These are phyloP conservation scores for Boletus sp. DNA, from an alignment of 768 basidiomycete species.

Conservation along the genomic window DNA sequence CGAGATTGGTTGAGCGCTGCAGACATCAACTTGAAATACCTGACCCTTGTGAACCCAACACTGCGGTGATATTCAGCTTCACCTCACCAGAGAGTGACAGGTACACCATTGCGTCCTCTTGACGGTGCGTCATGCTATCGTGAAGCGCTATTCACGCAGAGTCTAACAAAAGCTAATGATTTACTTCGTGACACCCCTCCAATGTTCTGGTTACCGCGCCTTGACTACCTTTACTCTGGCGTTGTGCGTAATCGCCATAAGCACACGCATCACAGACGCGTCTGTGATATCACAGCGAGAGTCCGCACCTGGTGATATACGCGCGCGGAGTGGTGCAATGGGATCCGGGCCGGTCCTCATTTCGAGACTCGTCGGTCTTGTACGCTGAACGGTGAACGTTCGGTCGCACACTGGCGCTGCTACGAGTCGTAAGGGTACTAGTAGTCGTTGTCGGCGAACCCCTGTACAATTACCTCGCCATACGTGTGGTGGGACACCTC, in stretches of 20 bases:
- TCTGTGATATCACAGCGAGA: neutral
- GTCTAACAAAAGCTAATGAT: neutral
- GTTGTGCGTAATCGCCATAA: neutral
- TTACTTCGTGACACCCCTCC: neutral
- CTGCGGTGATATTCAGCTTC: neutral
- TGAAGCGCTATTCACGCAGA: neutral
- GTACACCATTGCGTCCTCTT: neutral
- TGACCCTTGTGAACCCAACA: neutral
- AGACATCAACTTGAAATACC: neutral
- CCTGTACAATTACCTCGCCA: too few relatives aligned
- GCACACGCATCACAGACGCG: neutral
- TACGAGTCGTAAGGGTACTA: neutral
- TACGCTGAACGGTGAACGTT: neutral
- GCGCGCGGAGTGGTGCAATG: conserved; percentile 7
- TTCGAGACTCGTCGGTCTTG: conserved; percentile 15
- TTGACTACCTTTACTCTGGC: neutral
- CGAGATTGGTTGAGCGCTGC: neutral
- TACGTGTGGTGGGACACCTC: too few relatives aligned
- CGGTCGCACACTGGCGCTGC: conserved; percentile 17
- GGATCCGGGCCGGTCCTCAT: conserved; percentile 12
- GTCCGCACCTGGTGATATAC: neutral
- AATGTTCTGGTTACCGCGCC: neutral
- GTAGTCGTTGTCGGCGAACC: too few relatives aligned
- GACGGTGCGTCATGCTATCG: neutral
- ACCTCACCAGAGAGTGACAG: neutral